phyloP scores from a whole-genome alignment of 2,329 filamentous ascomycete species.

The Paradendryphiella salina region DNA sequence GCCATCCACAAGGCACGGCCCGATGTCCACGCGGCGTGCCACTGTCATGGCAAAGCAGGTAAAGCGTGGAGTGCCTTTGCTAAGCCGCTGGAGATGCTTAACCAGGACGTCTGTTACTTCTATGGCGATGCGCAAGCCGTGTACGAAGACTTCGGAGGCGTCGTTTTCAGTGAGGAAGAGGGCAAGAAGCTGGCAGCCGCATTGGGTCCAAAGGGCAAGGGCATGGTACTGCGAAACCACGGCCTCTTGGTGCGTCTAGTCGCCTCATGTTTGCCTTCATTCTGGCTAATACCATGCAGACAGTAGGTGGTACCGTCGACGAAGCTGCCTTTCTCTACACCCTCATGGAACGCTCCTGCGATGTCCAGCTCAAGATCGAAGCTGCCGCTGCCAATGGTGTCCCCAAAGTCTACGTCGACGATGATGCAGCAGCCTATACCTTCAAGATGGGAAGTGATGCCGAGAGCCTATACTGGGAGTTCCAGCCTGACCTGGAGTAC shows the following conservation, averaged over 20 bases:
- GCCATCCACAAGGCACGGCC: conserved; percentile 68
- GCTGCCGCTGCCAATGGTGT: conserved; percentile 62
- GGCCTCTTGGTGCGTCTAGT: conserved; percentile 58
- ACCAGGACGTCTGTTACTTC: conserved; percentile 67
- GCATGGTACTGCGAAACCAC: conserved; percentile 70
- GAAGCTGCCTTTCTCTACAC: conserved; percentile 73
- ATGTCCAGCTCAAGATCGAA: conserved; percentile 69
- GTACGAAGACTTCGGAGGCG: conserved; percentile 66
- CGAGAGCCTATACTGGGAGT: conserved; percentile 57
- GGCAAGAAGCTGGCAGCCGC: conserved; percentile 65
- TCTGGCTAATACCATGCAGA: conserved; percentile 42
- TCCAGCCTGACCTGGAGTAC: conserved; percentile 57
- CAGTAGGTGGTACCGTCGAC: conserved; percentile 71
- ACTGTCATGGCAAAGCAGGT: conserved; percentile 68
- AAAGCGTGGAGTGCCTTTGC: conserved; percentile 70
- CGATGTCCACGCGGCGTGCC: conserved; percentile 68
- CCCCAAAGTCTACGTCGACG: conserved; percentile 58
- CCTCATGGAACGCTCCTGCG: conserved; percentile 68
- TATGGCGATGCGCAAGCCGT: conserved; percentile 66
- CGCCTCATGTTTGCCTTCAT: not conserved
- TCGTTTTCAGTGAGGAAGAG: conserved; percentile 66
- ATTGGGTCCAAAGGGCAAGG: conserved; percentile 64
- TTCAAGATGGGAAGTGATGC: conserved; percentile 55
- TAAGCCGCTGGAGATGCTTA: conserved; percentile 69
- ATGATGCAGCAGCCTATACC: conserved; percentile 60